Evolutionary conservation across 768 basidiomycete species (phyloP).

Genomic region (Cubamyces sp.): DNA sequence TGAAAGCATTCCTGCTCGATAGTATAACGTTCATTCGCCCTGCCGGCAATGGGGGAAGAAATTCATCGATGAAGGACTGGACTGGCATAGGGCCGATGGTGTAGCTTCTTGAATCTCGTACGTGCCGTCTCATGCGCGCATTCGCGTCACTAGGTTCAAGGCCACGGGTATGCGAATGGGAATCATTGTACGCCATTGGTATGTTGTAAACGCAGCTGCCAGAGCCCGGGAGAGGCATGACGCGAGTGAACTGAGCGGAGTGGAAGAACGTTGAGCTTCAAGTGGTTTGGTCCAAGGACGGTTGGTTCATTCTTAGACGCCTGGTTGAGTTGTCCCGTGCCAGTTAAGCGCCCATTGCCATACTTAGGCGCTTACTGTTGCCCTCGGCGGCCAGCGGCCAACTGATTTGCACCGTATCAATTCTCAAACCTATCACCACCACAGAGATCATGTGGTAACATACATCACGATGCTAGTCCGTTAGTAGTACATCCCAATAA

Average conservation of each 20-base stretch:
- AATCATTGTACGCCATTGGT: not conserved
- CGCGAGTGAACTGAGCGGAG: no score
- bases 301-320: no score
- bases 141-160: not conserved
- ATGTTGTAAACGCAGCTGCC: not conserved
- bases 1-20: not conserved
- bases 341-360: no score
- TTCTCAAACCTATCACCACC: not conserved
- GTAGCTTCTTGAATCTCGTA: not conserved
- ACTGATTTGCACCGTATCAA: no score
- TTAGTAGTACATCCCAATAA: conserved; percentile 10
- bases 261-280: no score
- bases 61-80: not conserved
- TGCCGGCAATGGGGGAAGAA: not conserved
- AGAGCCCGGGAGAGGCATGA: no score
- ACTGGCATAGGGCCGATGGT: conserved; percentile 1
- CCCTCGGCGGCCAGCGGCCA: no score
- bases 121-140: not conserved
- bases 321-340: no score
- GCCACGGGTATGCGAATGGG: not conserved
- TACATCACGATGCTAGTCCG: conserved; percentile 7
- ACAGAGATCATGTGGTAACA: conserved; percentile 5
- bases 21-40: not conserved
- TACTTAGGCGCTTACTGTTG: no score
- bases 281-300: no score